phyloP scores from a whole-genome alignment of 2,329 filamentous ascomycete species.

The Cyclaneusma minus region DNA sequence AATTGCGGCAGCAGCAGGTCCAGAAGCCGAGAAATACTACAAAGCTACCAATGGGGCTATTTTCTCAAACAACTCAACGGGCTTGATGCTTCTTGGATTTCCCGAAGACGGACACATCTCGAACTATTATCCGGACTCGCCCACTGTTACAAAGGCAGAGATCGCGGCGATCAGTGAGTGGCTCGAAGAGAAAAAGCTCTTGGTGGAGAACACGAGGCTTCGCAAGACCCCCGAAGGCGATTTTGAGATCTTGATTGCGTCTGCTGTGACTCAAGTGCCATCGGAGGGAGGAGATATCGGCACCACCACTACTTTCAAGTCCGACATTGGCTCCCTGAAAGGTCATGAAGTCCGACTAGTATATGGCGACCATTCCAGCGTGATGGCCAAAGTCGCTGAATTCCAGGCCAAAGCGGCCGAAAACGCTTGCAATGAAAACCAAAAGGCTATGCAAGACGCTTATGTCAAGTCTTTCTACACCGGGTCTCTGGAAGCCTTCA shows the following conservation, averaged over 20 bases:
- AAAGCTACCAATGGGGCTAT: conserved; percentile 55
- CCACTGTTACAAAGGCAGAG: conserved; percentile 58
- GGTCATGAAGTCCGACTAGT: conserved; percentile 56
- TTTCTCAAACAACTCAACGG: conserved; percentile 48
- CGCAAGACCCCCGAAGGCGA: conserved; percentile 46
- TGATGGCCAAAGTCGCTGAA: conserved; percentile 55
- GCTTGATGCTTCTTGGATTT: conserved; percentile 62
- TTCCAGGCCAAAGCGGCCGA: conserved; percentile 53
- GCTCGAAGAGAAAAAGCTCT: conserved; percentile 54
- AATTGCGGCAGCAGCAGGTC: conserved; percentile 40
- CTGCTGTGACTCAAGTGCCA: conserved; percentile 44
- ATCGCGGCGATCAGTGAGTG: conserved; percentile 59
- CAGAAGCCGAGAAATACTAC: conserved; percentile 48
- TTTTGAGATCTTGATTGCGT: conserved; percentile 64
- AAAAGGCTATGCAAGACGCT: conserved; percentile 56
- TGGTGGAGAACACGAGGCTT: conserved; percentile 62
- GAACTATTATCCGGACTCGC: conserved; percentile 67
- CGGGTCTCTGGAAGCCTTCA: conserved; percentile 64
- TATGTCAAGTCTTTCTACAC: conserved; percentile 62
- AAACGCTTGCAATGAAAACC: conserved; percentile 57
- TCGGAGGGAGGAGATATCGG: conserved; percentile 51
- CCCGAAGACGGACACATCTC: conserved; percentile 62
- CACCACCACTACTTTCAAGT: conserved; percentile 38
- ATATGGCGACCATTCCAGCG: conserved; percentile 58
- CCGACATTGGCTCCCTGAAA: conserved; percentile 42